Percentiles rank a stretch among this genome's conserved stretches.
Conservation (phyloP, 1,284 basidiomycete species). For the Moesziomyces parantarcticus region DNA sequence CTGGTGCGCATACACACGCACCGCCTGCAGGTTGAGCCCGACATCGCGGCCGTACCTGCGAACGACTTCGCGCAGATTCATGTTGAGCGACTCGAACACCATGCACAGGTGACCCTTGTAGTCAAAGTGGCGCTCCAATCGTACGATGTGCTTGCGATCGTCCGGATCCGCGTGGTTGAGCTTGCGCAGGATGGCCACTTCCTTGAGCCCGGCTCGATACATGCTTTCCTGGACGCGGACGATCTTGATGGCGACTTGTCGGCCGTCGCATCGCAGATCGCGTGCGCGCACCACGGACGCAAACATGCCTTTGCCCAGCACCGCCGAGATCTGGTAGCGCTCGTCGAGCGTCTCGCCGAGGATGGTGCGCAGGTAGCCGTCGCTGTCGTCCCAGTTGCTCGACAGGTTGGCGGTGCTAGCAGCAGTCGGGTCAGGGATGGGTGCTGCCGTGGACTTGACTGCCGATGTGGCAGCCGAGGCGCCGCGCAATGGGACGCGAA, state of each 20-base stretch:
- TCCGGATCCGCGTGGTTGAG: slow-evolving; percentile 89
- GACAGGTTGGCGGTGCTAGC: slow-evolving; percentile 62
- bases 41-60: slow-evolving; percentile 99
- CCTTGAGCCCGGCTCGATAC: slow-evolving; percentile 95
- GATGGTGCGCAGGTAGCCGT: slow-evolving; percentile 95
- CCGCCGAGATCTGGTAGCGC: slow-evolving; percentile 92
- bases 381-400: slow-evolving; percentile 78
- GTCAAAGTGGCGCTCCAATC: slow-evolving; percentile 91
- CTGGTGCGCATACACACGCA: slow-evolving; percentile 97
- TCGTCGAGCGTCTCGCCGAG: slow-evolving; percentile 92
- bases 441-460: not conserved
- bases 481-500: slow-evolving; percentile 37
- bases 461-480: not conserved
- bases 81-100: slow-evolving; percentile 91
- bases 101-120: slow-evolving; percentile 95
- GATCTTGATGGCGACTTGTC: slow-evolving; percentile 97
- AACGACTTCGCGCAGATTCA: slow-evolving; percentile 97
- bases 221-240: slow-evolving; percentile 95
- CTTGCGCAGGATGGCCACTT: slow-evolving; percentile 87
- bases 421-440: slow-evolving; percentile 1
- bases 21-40: slow-evolving; percentile 93
- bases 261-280: slow-evolving; percentile 69
- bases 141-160: slow-evolving; percentile 94
- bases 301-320: slow-evolving; percentile 97
- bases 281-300: slow-evolving; percentile 92